These are phyloP conservation scores for Chlamydomonas schloesseri DNA, from an alignment of 139 green algal species.

Conservation along the genomic window DNA sequence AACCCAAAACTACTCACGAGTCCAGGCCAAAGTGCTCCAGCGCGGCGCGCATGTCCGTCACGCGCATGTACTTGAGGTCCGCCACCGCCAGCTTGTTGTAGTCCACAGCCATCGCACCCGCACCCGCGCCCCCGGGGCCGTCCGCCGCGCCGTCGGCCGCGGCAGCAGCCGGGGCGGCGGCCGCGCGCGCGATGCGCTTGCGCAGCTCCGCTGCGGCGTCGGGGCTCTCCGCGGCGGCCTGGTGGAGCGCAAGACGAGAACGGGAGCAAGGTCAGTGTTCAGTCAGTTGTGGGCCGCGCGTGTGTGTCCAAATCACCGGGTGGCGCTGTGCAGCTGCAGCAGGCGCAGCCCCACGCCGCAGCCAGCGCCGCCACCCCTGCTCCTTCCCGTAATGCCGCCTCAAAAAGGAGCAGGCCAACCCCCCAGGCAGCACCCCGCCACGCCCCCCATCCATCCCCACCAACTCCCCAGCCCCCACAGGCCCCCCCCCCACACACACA, in stretches of 20 bases:
- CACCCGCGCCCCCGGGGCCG: not conserved
- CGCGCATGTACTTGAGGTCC: conserved; percentile 28
- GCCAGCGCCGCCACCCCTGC: too few relatives aligned
- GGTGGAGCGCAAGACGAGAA: not conserved
- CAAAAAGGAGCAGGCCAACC: too few relatives aligned
- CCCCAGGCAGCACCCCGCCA: too few relatives aligned
- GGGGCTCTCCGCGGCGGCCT: not conserved
- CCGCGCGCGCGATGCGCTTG: not conserved
- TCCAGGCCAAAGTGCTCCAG: conserved; percentile 18
- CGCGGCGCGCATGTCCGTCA: conserved; percentile 40
- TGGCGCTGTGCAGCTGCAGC: too few relatives aligned
- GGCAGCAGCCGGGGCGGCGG: not conserved
- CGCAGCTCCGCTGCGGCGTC: not conserved
- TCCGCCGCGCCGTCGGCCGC: not conserved
- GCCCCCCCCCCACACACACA: not conserved
- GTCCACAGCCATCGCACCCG: not conserved
- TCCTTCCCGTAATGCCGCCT: too few relatives aligned
- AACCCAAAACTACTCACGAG: not conserved
- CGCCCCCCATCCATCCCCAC: too few relatives aligned
- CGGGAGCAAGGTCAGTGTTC: too few relatives aligned
- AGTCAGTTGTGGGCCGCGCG: too few relatives aligned
- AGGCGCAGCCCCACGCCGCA: too few relatives aligned
- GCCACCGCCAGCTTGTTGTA: not conserved
- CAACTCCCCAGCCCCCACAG: too few relatives aligned
- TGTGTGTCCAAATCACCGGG: too few relatives aligned